These are phyloP conservation scores for Rickenella mellea DNA, from an alignment of 768 basidiomycete genomes.

Conservation along the genomic window DNA sequence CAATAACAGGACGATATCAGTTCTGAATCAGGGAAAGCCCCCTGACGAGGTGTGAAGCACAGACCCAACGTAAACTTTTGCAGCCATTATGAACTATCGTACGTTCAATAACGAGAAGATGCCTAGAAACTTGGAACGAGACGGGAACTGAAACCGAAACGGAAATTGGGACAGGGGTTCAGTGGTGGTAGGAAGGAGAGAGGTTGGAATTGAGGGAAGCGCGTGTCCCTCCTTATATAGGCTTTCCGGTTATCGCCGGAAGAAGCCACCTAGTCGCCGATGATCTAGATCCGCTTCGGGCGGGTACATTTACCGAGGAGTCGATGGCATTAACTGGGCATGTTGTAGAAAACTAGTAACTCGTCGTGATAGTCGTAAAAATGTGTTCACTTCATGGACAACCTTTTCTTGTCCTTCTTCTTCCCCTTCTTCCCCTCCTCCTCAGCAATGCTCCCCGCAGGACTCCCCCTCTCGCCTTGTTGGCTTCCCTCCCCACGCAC, in stretches of 20 bases:
- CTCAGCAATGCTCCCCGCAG: slow-evolving; percentile 41
- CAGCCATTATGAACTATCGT: slow-evolving; percentile 47
- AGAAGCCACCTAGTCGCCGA: neutral
- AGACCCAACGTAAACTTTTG: slow-evolving; percentile 93
- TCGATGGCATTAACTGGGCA: neutral
- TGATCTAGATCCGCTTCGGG: neutral
- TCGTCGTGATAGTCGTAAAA: neutral
- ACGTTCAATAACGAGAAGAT: slow-evolving; percentile 41
- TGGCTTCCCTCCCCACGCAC: slow-evolving; percentile 31
- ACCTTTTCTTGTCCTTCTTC: slow-evolving; percentile 38
- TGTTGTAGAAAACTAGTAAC: neutral
- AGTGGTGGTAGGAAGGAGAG: slow-evolving; percentile 28
- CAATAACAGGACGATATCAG: slow-evolving; percentile 34
- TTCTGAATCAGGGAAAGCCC: slow-evolving; percentile 45
- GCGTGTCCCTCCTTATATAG: neutral
- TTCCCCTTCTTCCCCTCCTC: slow-evolving; percentile 36
- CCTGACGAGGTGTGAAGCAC: slow-evolving; percentile 33
- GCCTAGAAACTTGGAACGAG: slow-evolving; percentile 38
- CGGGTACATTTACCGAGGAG: neutral
- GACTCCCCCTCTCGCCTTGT: slow-evolving; percentile 42
- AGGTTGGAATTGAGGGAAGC: slow-evolving; percentile 14
- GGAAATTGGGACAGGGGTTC: slow-evolving; percentile 50
- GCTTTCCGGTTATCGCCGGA: neutral
- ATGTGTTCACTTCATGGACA: slow-evolving; percentile 1
- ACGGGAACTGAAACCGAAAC: slow-evolving; percentile 28